These are phyloP conservation scores for Candida odintsovae DNA, from an alignment of 805 yeast species.

Conservation along the genomic window DNA sequence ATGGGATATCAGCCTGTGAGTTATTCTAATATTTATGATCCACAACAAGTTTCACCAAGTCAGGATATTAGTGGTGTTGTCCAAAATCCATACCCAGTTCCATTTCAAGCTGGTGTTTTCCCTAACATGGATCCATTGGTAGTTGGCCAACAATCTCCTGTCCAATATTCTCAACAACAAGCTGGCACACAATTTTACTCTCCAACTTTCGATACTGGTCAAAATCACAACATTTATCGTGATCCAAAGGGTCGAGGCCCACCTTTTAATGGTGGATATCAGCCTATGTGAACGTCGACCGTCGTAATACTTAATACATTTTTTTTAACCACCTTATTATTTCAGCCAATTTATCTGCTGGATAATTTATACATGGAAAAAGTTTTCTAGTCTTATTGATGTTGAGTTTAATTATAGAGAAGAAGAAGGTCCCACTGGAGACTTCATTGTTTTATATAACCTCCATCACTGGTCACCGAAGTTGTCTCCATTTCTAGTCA, in stretches of 20 bases:
- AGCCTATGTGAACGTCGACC: background rate
- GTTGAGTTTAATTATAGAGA: background rate
- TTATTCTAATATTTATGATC: background rate
- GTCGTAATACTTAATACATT: background rate
- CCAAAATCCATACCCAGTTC: background rate
- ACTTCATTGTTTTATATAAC: background rate
- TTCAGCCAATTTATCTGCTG: background rate
- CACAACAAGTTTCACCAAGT: background rate
- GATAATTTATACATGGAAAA: no score
- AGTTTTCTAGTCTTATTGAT: background rate
- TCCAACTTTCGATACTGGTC: background rate
- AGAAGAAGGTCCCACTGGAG: background rate
- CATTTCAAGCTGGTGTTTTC: background rate
- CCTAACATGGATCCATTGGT: background rate
- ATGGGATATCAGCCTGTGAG: background rate
- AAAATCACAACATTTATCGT: background rate
- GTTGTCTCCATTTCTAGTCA: background rate
- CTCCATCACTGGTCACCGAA: background rate
- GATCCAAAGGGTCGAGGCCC: background rate
- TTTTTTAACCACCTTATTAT: background rate
- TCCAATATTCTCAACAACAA: background rate
- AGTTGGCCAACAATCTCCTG: background rate
- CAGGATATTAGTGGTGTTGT: background rate
- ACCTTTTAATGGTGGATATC: background rate
- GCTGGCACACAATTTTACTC: background rate